Percentiles rank a stretch among this genome's conserved stretches.
Conservation (phyloP, 2,329 filamentous ascomycete genomes). For the Epichloe sibirici region DNA sequence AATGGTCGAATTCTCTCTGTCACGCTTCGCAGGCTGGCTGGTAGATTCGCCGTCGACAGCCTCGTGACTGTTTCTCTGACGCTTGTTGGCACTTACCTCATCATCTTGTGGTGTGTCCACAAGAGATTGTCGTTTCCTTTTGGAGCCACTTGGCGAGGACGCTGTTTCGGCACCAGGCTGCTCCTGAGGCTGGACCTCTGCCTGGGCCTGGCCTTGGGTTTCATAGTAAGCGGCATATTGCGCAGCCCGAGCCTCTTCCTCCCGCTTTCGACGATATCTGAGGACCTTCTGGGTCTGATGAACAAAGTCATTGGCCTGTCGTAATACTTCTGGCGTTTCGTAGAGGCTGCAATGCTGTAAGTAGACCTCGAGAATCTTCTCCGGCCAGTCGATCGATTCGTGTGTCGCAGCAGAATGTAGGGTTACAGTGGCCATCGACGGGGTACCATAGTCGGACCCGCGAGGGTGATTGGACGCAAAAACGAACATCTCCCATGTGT, state of each 20-base stretch:
- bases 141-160: constrained; percentile 33
- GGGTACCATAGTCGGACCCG: constrained; percentile 40
- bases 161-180: constrained; percentile 7
- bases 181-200: constrained; percentile 12
- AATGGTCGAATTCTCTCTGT: constrained; percentile 82
- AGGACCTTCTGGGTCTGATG: constrained; percentile 56
- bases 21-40: constrained; percentile 49
- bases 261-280: constrained; percentile 50
- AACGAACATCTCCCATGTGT: constrained; percentile 76
- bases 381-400: constrained; percentile 60
- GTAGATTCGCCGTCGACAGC: constrained; percentile 14
- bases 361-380: constrained; percentile 63
- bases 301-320: constrained; percentile 60
- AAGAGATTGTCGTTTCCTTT: constrained; percentile 63
- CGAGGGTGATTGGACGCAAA: constrained; percentile 37
- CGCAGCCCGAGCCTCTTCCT: constrained; percentile 48
- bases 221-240: constrained; percentile 31
- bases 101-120: constrained; percentile 27
- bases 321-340: constrained; percentile 64
- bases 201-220: constrained; percentile 10
- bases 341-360: constrained; percentile 80
- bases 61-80: constrained; percentile 39
- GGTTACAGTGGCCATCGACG: constrained; percentile 62
- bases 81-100: constrained; percentile 48
- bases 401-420: constrained; percentile 56